Conservation (phyloP, 1,284 basidiomycete species). For the Ceratobasidium sp. region DNA sequence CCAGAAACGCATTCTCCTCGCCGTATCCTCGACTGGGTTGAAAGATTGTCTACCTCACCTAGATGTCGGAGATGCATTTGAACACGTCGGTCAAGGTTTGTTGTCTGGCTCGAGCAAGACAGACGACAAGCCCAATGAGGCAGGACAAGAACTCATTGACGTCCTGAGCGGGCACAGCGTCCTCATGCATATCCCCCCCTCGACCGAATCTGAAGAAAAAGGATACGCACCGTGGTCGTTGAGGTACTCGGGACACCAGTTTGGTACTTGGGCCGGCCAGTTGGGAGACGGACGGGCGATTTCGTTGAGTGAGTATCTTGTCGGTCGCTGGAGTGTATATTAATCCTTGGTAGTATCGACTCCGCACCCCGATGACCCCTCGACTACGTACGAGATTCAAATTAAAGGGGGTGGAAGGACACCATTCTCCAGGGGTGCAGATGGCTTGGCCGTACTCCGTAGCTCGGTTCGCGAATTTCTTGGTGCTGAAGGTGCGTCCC, state of each 20-base stretch:
- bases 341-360: conserved; percentile 67
- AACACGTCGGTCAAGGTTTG: conserved; percentile 63
- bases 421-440: conserved; percentile 89
- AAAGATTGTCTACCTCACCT: conserved; percentile 83
- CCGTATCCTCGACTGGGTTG: conserved; percentile 66
- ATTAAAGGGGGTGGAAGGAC: conserved; percentile 94
- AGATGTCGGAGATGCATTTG: conserved; percentile 83
- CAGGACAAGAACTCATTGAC: conserved; percentile 75
- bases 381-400: conserved; percentile 80
- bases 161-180: conserved; percentile 80
- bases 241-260: conserved; percentile 90
- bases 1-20: conserved; percentile 68
- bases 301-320: conserved; percentile 67
- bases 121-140: conserved; percentile 50
- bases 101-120: conserved; percentile 50
- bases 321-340: background rate
- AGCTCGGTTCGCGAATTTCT: conserved; percentile 93
- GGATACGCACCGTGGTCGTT: conserved; percentile 87
- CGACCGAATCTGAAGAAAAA: conserved; percentile 46
- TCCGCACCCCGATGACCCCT: conserved; percentile 64
- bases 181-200: conserved; percentile 59
- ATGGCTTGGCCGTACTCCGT: conserved; percentile 90
- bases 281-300: conserved; percentile 95
- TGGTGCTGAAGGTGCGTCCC: conserved; percentile 74
- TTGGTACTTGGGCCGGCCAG: conserved; percentile 94